Base-by-base conservation (phyloP, 805 yeast species). In the Pichia eremophila region DNA sequence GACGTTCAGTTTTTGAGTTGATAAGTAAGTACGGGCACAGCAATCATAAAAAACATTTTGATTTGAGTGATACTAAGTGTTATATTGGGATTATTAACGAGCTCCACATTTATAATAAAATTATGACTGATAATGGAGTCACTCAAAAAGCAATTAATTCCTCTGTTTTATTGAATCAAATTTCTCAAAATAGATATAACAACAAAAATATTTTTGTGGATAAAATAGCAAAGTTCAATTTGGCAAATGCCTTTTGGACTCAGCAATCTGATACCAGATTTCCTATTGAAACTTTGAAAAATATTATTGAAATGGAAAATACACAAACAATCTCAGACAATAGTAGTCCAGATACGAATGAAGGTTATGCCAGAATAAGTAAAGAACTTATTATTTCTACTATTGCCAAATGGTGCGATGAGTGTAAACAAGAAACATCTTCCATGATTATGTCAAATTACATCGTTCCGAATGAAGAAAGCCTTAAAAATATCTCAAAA, bases 321-420 rank as follows among this genome's bases (percentile, higher is more conserved):
- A 34, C 5, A 32, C 12, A 15, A 4, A 11, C 17, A 19, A 37
- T 18, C 7, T 18, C 7, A 6, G 28, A 11, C 10, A 14, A 15
- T 12, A 17, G 14, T 11, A 22, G 6, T 22, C 6, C 25, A 22
- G 12, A 18, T n/a, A n/a, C 19, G 14, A 39, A 22, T 29, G 36
- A 34, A 15, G 36, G 36, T 10, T 34, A 4, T 34, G 8, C 41
- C 7, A 22, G 39, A 28, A 12, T 43, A 2, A 48, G 50, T 10
- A 35, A 45, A 4, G 43, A 39, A 14, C 53, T 54, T 17, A 19
- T 61, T 35, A 54, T 55, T 54, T 71, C 72, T 12, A 55, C 61
- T 8, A 54, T 84, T 38, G 81, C 81, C 0, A 71, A 75, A 42
- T 89, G 96, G 96, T 65, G 79, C 35, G 73, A 86, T 0, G 76